Evolutionary conservation across 2,329 filamentous ascomycete species (phyloP), one percentile per base, ranked within the genome.

Genomic region (Stagonosporopsis chrysanthemi): DNA sequence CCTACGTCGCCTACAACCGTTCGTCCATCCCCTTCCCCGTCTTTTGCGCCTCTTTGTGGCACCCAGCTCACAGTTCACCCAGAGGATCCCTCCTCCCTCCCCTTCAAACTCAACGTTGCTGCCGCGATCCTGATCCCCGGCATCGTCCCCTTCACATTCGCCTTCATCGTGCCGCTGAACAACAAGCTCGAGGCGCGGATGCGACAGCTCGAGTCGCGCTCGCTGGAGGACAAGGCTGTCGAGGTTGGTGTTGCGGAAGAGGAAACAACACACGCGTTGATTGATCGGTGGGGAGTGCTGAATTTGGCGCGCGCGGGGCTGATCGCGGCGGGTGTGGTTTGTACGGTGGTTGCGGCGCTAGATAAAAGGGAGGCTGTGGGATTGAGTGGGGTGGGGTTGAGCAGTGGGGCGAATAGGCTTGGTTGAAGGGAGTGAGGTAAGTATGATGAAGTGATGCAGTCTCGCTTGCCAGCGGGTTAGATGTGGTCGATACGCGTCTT

Each of bases 251-350:
- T 76, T 28, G 68, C 65, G 26, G 71, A 78, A 50, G 78, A 77
- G 41, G 80, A 82, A 73, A 81, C 76, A 0, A 77, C 78, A 7
- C 83, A 84, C 70, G 77, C 74, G 56, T 69, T 87, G 63, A 77
- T 87, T 35, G 84, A 87, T 64, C 76, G 74, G 56, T 88, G 85
- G 85, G 84, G 78, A 3, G 73, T 78, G 46, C 66, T 86, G 64
- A 86, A 86, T 64, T 60, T 86, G 33, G 79, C 72, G 6, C 68
- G 82, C 17, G 74, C 76, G 2, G 51, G 75, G 7, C 63, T 81
- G 8, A 64, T 73, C 2, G 73, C 65, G 6, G 65, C 66, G 1
- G 70, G 67, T 1, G 57, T 67, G 0, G 40, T 75, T 15, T 66
- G 66, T 26, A 65, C 68, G 1, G 56, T 69, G 11, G 62, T 67